A percentile compares a stretch with the other conserved stretches of the same genome.
phyloP scores from a whole-genome alignment of 106 monocot species.

The Dioscorea zingiberensis region DNA sequence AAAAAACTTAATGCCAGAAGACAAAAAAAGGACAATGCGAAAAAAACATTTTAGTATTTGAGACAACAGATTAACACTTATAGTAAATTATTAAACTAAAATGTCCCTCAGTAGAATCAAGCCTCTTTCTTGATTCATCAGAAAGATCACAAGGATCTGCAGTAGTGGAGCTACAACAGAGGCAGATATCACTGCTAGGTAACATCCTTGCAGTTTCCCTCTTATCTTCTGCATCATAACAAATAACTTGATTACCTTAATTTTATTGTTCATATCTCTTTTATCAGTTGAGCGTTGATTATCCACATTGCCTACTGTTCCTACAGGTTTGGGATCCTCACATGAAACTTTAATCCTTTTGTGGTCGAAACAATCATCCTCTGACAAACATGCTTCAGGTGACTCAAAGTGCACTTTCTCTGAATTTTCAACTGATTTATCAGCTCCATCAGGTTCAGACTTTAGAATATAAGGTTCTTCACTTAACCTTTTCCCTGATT shows the following conservation, averaged over 20 bases:
- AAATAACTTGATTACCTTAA: no score
- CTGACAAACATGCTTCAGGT: conserved; percentile 1
- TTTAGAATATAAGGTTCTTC: conserved; percentile 44
- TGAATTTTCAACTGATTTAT: conserved; percentile 7
- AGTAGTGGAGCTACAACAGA: no score
- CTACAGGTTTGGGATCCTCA: conserved; percentile 9
- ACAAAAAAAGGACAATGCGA: background rate
- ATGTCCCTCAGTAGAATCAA: no score
- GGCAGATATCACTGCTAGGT: no score
- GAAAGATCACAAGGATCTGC: no score
- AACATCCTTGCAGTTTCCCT: no score
- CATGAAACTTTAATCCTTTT: conserved; percentile 16
- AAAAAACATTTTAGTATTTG: background rate
- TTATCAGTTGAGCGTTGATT: conserved; percentile 6
- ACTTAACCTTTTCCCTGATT: conserved; percentile 53
- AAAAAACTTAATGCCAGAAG: no score
- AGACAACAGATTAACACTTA: background rate
- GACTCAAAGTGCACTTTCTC: conserved; percentile 2
- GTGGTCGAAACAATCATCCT: conserved; percentile 1
- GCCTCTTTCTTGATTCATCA: no score
- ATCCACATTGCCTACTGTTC: background rate
- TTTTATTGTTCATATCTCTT: conserved; percentile 2
- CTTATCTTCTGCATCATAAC: no score
- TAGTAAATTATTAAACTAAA: background rate
- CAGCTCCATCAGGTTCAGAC: conserved; percentile 12